Evolutionary conservation across 2,329 filamentous ascomycete genomes (phyloP).

Genomic region (Fusarium devonianum): DNA sequence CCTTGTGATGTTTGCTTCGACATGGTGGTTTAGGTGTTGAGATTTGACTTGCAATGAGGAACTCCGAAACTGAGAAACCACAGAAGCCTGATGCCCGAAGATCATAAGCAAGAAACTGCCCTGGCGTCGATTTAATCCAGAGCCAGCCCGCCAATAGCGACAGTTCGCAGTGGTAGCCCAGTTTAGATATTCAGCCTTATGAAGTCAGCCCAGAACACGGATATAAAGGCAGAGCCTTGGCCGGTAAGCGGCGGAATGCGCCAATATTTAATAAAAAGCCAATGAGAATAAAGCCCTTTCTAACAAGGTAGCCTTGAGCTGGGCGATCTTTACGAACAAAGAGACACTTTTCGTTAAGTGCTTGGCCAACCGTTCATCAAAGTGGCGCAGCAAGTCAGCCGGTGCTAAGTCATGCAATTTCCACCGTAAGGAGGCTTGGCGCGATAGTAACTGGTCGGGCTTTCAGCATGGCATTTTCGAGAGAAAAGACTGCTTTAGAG

Average conservation of each 20-base stretch:
- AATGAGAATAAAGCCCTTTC: no score
- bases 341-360: no score
- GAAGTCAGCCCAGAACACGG: not conserved
- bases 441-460: slow-evolving; percentile 2
- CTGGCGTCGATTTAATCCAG: not conserved
- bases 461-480: not conserved
- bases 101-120: slow-evolving; percentile 4
- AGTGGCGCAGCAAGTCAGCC: slow-evolving; percentile 26
- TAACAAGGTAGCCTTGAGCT: slow-evolving; percentile 13
- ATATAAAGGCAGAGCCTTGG: slow-evolving; percentile 1
- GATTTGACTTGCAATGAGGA: not conserved
- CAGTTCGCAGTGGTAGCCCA: no score
- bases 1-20: slow-evolving; percentile 11
- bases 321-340: no score
- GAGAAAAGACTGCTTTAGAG: not conserved
- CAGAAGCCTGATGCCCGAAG: slow-evolving; percentile 15
- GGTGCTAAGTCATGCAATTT: slow-evolving; percentile 21
- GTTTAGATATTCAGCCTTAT: slow-evolving; percentile 33
- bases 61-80: not conserved
- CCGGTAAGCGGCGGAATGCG: not conserved
- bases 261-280: not conserved
- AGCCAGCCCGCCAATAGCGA: slow-evolving; percentile 18
- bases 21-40: slow-evolving; percentile 20
- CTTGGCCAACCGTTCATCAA: not conserved
- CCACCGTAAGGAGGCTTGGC: slow-evolving; percentile 15